Evolutionary conservation across 371 early-diverging fungal species (phyloP).

Genomic region (Rhizopus stolonifer): DNA sequence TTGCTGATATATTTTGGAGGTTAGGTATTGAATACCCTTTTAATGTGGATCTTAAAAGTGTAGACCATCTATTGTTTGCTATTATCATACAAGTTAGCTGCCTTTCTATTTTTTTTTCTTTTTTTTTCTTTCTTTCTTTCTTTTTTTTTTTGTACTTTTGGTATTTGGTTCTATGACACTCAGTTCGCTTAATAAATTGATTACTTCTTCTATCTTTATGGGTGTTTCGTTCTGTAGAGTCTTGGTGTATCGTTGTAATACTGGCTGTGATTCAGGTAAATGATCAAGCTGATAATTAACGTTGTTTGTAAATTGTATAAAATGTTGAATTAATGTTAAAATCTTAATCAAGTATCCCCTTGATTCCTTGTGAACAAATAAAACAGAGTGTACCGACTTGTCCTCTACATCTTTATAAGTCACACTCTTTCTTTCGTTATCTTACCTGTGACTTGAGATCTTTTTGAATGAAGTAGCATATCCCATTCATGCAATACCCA

Average conservation of each 20-base stretch:
- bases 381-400: constrained; percentile 30
- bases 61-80: constrained; percentile 19
- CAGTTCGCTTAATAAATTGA: constrained; percentile 32
- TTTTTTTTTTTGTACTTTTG: constrained; percentile 12
- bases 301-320: constrained; percentile 25
- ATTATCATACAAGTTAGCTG: background rate
- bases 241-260: constrained; percentile 27
- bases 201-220: constrained; percentile 25
- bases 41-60: constrained; percentile 17
- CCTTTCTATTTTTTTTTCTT: background rate
- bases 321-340: constrained; percentile 32
- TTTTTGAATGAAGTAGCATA: constrained; percentile 31
- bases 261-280: constrained; percentile 25
- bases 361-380: constrained; percentile 33
- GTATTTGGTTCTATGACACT: constrained; percentile 10
- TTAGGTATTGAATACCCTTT: constrained; percentile 5
- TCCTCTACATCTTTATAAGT: background rate
- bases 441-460: constrained; percentile 30
- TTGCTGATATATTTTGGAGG: constrained; percentile 22
- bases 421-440: background rate
- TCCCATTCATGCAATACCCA: constrained; percentile 44
- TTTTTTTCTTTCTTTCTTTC: constrained; percentile 10
- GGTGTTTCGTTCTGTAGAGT: constrained; percentile 26
- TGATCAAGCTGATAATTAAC: constrained; percentile 28
- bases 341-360: constrained; percentile 23